A percentile compares a stretch with the other conserved stretches of the same genome.
Conservation (phyloP, 495 filamentous ascomycete genomes). For the Aspergillus diversus region DNA sequence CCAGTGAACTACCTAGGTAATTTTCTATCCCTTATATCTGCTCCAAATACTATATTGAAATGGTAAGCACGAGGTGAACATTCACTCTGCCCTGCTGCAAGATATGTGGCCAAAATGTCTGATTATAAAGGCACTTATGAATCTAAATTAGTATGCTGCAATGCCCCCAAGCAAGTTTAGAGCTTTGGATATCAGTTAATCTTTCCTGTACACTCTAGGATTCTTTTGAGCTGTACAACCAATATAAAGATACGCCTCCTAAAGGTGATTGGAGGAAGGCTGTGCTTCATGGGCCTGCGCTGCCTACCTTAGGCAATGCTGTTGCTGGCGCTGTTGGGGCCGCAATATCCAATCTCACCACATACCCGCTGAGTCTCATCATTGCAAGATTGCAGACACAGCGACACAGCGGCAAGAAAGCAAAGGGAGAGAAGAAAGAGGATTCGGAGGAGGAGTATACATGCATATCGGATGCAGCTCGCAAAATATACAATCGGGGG, state of each 20-base stretch:
- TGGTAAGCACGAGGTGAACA: too few species aligned
- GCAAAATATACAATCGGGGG: constrained; percentile 71
- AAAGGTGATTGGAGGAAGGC: constrained; percentile 40
- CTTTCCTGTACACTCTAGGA: constrained; percentile 34
- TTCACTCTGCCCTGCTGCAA: not conserved
- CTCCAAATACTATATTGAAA: too few species aligned
- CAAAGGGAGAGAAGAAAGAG: not conserved
- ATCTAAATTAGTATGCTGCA: not conserved
- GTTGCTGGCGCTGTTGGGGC: constrained; percentile 78
- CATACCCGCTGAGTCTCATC: constrained; percentile 85
- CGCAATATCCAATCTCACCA: constrained; percentile 75
- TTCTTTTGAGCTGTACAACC: constrained; percentile 54
- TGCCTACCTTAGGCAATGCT: constrained; percentile 90
- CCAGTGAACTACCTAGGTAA: not conserved
- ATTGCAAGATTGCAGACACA: constrained; percentile 86
- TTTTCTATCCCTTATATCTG: not conserved
- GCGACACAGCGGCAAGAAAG: constrained; percentile 49
- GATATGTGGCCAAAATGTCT: not conserved
- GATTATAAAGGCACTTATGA: not conserved
- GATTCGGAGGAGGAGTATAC: constrained; percentile 59
- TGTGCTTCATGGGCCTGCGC: constrained; percentile 51
- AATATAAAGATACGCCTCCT: constrained; percentile 42
- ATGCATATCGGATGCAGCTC: constrained; percentile 66
- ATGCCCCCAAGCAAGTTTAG: not conserved
- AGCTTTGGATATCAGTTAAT: not conserved